Evolutionary conservation across 352 stramenopile species (phyloP).

Genomic region (Globisporangium okanoganense): DNA sequence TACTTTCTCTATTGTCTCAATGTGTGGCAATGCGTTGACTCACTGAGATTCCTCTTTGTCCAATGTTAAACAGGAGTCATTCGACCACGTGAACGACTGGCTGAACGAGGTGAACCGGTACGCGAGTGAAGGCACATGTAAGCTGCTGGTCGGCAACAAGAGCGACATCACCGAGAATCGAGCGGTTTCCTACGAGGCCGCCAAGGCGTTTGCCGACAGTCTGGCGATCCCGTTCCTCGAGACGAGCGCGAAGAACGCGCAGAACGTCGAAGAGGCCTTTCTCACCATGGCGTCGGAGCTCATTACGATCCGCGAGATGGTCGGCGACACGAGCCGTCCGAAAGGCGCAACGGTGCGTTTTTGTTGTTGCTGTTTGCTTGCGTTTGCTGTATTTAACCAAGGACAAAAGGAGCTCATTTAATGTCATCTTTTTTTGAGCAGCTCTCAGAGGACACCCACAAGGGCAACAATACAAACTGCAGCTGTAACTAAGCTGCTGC

Average conservation of each 20-base stretch:
- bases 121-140: constrained; percentile 98
- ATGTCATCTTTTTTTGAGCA: constrained; percentile 1
- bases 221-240: constrained; percentile 99
- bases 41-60: neutral
- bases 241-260: constrained; percentile 98
- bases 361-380: neutral
- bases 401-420: too few relatives aligned
- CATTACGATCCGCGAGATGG: constrained; percentile 90
- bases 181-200: constrained; percentile 95
- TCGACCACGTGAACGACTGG: constrained; percentile 99
- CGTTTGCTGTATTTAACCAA: too few relatives aligned
- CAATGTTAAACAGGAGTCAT: constrained; percentile 86
- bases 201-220: constrained; percentile 96
- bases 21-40: neutral
- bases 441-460: constrained; percentile 14
- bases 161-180: constrained; percentile 97
- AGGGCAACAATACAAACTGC: constrained; percentile 11
- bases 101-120: constrained; percentile 99
- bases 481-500: constrained; percentile 10
- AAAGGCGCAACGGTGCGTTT: constrained; percentile 56
- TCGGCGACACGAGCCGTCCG: constrained; percentile 66
- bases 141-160: constrained; percentile 99
- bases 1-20: neutral
- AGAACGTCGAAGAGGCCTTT: constrained; percentile 99
- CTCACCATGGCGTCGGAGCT: constrained; percentile 99